Base-by-base conservation (phyloP, 1,284 basidiomycete genomes). In the Austropuccinia psidii region DNA sequence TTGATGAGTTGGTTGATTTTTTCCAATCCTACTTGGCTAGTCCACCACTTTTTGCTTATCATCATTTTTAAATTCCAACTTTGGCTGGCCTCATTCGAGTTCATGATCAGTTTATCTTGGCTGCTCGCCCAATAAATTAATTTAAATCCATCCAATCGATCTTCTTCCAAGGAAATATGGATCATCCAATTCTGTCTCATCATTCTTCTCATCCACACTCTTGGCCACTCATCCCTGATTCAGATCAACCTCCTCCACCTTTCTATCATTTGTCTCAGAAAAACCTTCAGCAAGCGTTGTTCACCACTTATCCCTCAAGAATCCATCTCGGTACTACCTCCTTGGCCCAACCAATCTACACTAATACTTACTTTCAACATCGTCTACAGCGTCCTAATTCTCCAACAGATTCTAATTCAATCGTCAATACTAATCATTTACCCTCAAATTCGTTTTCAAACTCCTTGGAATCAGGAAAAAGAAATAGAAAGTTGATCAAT, bases 261-360 rank as follows among this genome's bases (percentile, higher is more conserved):
- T 61, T 61, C 24, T 24, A 61, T 41, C 43, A 57, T 29, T 21
- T 62, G 21, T 50, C 31, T 13, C 37, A 57, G n/a, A 27, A 24
- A 35, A 29, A 45, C 41, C 11, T 11, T 11, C 43, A 37, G 0
- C 95, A 98, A 80, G 93, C 90, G 0, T 81, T 88, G 24, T 86
- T 87, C 76, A 89, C 91, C 0, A 90, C 91, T 0, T 98, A 96
- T 81, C 84, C 93, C 0, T 90, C 93, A 5, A 87, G 94, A n/a
- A 83, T 98, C 70, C 87, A 90, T n/a, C 94, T 93, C 0, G 95
- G 95, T 31, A 86, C 89, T 6, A 90, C 91, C 0, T 87, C 91
- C 2, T 86, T 98, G 75, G 86, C 98, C 81, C 95, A 98, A 79
- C 93, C 94, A n/a, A 87, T 93, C 66, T 78, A 80, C 29, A 80